A percentile compares a stretch with the other conserved stretches of the same genome.
Evolutionary conservation across 129 eudicot species (phyloP).

Genomic region (Chrysanthemum lavandulifolium): DNA sequence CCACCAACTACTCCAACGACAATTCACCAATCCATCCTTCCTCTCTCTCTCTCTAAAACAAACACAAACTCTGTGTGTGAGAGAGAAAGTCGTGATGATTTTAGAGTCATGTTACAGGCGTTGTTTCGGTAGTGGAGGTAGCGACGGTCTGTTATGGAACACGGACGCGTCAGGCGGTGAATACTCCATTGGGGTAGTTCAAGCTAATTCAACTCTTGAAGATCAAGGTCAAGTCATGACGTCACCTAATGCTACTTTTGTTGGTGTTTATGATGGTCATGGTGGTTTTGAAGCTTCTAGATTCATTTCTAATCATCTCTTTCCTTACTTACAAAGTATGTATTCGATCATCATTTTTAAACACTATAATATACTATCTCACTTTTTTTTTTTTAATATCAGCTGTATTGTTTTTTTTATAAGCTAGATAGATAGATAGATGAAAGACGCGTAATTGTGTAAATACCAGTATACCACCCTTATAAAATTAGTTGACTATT

Average conservation of each 20-base stretch:
- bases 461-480: too few relatives aligned
- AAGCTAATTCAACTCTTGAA: slow-evolving; percentile 60
- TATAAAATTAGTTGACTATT: too few relatives aligned
- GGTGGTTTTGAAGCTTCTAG: slow-evolving; percentile 73
- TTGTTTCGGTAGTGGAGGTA: slow-evolving; percentile 48
- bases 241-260: slow-evolving; percentile 55
- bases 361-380: too few relatives aligned
- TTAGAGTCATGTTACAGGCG: slow-evolving; percentile 57
- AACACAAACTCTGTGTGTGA: slow-evolving; percentile 15
- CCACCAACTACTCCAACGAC: slow-evolving; percentile 32
- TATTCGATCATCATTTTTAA: not conserved
- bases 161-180: slow-evolving; percentile 64
- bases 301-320: slow-evolving; percentile 52
- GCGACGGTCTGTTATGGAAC: slow-evolving; percentile 62
- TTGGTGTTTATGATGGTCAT: slow-evolving; percentile 75
- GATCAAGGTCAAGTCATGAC: slow-evolving; percentile 69
- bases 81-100: slow-evolving; percentile 38
- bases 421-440: too few relatives aligned
- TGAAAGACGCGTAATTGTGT: too few relatives aligned
- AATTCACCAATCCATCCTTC: slow-evolving; percentile 8
- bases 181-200: slow-evolving; percentile 69
- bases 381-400: too few relatives aligned
- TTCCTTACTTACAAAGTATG: slow-evolving; percentile 51
- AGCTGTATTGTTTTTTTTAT: too few relatives aligned
- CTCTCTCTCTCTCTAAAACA: not conserved